These are phyloP conservation scores for Candida tammaniensis DNA, from an alignment of 805 yeast species.

Conservation along the genomic window DNA sequence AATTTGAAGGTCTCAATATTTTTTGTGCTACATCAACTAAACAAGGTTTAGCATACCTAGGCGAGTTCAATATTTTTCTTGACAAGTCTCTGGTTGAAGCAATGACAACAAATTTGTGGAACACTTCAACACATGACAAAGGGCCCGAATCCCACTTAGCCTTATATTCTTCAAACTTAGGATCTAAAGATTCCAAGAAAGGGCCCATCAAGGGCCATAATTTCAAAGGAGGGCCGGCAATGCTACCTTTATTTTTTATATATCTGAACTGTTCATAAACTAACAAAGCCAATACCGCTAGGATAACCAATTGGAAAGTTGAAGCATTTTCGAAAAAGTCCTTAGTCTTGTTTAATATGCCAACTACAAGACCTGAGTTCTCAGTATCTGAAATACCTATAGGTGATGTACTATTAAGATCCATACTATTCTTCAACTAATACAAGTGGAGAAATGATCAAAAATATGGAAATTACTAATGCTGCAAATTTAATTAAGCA, in stretches of 20 bases:
- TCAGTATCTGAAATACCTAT: background rate
- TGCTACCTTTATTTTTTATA: slow-evolving; percentile 75
- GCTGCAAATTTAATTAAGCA: too few relatives aligned
- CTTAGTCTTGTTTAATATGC: background rate
- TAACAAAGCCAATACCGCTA: slow-evolving; percentile 47
- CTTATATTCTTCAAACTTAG: slow-evolving; percentile 89
- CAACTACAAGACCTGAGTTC: background rate
- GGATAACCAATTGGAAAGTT: slow-evolving; percentile 43
- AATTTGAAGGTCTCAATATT: slow-evolving; percentile 89
- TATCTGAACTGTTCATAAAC: slow-evolving; percentile 78
- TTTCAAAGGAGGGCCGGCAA: slow-evolving; percentile 87
- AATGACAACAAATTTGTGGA: slow-evolving; percentile 96
- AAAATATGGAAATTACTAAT: too few relatives aligned
- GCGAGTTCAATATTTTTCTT: slow-evolving; percentile 80
- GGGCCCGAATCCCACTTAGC: slow-evolving; percentile 96
- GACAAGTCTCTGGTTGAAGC: slow-evolving; percentile 87
- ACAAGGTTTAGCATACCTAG: slow-evolving; percentile 91
- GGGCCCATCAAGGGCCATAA: slow-evolving; percentile 97
- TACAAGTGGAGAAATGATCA: too few relatives aligned
- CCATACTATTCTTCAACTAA: slow-evolving; percentile 4
- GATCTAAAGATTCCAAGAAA: slow-evolving; percentile 88
- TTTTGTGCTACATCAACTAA: slow-evolving; percentile 96
- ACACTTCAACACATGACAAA: slow-evolving; percentile 92
- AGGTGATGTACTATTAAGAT: slow-evolving; percentile 3
- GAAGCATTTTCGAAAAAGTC: background rate